phyloP scores from a whole-genome alignment of 1,139 yeast species.

The Kazachstania sp. region DNA sequence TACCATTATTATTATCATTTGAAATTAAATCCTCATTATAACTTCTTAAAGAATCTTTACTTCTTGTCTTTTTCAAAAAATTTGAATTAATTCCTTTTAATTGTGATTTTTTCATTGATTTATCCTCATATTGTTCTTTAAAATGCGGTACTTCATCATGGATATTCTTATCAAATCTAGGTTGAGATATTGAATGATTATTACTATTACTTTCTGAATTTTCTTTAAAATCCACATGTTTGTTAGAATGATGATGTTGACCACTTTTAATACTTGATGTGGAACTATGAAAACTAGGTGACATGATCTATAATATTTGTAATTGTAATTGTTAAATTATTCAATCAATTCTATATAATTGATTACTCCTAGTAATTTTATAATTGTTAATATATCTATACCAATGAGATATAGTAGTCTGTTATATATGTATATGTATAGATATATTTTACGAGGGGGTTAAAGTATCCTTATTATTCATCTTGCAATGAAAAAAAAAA shows the following conservation, averaged over 20 bases:
- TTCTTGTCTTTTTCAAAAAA: conserved; percentile 2
- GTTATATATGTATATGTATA: too few species aligned
- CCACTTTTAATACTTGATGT: background rate
- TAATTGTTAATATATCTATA: too few species aligned
- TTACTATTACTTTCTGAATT: background rate
- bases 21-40: conserved; percentile 5
- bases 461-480: background rate
- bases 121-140: conserved; percentile 8
- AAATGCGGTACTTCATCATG: conserved; percentile 12
- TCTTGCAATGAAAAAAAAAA: background rate
- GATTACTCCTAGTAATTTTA: too few species aligned
- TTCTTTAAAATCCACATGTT: conserved; percentile 1
- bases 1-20: conserved; percentile 1
- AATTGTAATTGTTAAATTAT: too few species aligned
- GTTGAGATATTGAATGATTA: background rate
- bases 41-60: conserved; percentile 5
- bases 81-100: background rate
- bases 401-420: too few species aligned
- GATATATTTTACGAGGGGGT: background rate
- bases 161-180: conserved; percentile 3
- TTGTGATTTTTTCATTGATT: background rate
- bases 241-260: background rate
- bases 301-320: background rate
- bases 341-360: too few species aligned
- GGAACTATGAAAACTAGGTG: background rate